These are phyloP conservation scores for Raphanus raphanistrum DNA, from an alignment of 345 rosid genomes.

Conservation along the genomic window DNA sequence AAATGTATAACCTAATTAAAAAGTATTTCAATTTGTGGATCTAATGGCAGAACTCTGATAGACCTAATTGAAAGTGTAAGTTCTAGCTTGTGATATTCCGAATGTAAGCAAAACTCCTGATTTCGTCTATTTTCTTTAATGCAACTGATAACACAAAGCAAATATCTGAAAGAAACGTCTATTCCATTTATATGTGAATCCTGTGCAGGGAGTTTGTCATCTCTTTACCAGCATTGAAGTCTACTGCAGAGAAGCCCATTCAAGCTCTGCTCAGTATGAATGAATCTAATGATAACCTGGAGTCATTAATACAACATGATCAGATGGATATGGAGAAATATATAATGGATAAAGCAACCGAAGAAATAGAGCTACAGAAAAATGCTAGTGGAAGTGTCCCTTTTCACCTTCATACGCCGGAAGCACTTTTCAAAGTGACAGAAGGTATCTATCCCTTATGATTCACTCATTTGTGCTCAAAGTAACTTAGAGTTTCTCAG, in stretches of 20 bases:
- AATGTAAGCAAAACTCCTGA: constrained; percentile 2
- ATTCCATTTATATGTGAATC: constrained; percentile 23
- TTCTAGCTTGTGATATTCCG: background rate
- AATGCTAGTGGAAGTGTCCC: constrained; percentile 58
- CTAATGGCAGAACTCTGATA: constrained; percentile 1
- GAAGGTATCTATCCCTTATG: constrained; percentile 71
- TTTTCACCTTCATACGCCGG: constrained; percentile 85
- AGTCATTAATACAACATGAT: constrained; percentile 59
- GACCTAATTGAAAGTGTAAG: constrained; percentile 17
- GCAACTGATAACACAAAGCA: constrained; percentile 18
- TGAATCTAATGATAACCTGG: constrained; percentile 54
- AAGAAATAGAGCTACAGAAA: constrained; percentile 72
- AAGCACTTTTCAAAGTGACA: constrained; percentile 55
- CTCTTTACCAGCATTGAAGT: constrained; percentile 70
- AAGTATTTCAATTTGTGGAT: background rate
- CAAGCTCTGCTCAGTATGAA: constrained; percentile 58
- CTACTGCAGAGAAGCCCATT: constrained; percentile 71
- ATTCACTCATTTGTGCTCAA: background rate
- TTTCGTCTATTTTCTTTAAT: background rate
- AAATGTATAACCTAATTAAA: background rate
- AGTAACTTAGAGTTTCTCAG: constrained; percentile 7
- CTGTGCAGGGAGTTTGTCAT: constrained; percentile 80
- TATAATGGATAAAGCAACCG: constrained; percentile 64
- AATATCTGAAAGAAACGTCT: background rate
- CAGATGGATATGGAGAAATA: constrained; percentile 88